Evolutionary conservation across 106 monocot species (phyloP).

Genomic region (Hemerocallis citrina): DNA sequence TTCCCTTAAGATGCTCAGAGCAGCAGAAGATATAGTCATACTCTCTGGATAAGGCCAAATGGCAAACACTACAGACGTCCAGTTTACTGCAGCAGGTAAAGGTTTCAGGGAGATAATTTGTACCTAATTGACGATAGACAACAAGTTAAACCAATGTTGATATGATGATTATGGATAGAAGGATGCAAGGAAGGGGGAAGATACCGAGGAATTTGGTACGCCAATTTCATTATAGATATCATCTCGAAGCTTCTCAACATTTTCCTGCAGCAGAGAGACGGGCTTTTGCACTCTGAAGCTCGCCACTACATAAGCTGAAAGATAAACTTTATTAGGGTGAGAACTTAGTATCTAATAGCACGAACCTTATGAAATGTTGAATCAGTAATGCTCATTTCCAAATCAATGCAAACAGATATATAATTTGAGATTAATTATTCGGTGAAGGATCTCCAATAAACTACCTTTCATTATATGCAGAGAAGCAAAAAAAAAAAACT

Average conservation of each 20-base stretch:
- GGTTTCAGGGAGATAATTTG: slow-evolving; percentile 39
- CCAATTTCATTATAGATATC: slow-evolving; percentile 90
- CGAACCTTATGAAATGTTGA: neutral
- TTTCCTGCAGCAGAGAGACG: slow-evolving; percentile 32
- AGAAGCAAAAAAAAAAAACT: no score
- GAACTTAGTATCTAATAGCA: slow-evolving; percentile 6
- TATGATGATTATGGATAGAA: neutral
- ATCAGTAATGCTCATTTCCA: neutral
- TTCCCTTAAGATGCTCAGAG: slow-evolving; percentile 62
- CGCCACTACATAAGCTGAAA: slow-evolving; percentile 71
- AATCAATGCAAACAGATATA: slow-evolving; percentile 1
- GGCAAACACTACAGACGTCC: slow-evolving; percentile 81
- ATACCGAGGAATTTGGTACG: slow-evolving; percentile 64
- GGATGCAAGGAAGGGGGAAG: neutral
- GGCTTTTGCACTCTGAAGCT: slow-evolving; percentile 77
- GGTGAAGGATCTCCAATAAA: no score
- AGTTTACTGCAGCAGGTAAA: slow-evolving; percentile 43
- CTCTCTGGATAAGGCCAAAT: slow-evolving; percentile 65
- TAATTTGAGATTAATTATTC: no score
- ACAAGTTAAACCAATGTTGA: slow-evolving; percentile 7
- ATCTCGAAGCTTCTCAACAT: slow-evolving; percentile 54
- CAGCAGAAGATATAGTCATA: slow-evolving; percentile 55
- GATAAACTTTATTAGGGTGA: neutral
- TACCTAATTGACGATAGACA: slow-evolving; percentile 32
- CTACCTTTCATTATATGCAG: no score